Evolutionary conservation across 495 filamentous ascomycete genomes (phyloP).

Genomic region (Physcia stellaris): DNA sequence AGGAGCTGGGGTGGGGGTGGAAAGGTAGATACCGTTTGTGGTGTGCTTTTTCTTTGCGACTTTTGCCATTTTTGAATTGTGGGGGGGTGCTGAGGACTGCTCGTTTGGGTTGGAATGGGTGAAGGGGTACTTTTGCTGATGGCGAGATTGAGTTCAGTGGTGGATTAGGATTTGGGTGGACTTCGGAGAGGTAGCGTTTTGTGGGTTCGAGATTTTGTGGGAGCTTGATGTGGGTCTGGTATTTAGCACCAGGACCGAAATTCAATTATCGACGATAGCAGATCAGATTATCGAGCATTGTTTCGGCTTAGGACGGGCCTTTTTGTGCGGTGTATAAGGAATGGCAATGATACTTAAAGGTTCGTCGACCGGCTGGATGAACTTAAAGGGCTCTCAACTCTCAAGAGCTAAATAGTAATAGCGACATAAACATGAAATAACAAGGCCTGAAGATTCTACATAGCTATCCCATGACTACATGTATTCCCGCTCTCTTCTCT

Average conservation of each 20-base stretch:
- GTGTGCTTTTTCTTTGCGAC: no score
- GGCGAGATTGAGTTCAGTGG: not conserved
- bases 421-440: not conserved
- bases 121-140: not conserved
- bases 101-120: not conserved
- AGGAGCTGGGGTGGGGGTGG: no score
- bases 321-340: no score
- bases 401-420: not conserved
- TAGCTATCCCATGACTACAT: not conserved
- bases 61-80: no score
- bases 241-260: not conserved
- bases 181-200: not conserved
- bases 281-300: not conserved
- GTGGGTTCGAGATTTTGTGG: no score
- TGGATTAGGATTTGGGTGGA: not conserved
- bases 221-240: no score
- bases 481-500: not conserved
- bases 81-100: constrained; percentile 7
- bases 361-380: not conserved
- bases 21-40: no score
- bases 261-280: not conserved
- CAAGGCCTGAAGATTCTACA: not conserved
- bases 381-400: not conserved
- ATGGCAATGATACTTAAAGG: not conserved
- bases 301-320: not conserved